A percentile compares a stretch with the other conserved stretches of the same genome.
These are phyloP conservation scores for Dactylellina parvicollis DNA, from an alignment of 2,329 filamentous ascomycete species.

Conservation along the genomic window DNA sequence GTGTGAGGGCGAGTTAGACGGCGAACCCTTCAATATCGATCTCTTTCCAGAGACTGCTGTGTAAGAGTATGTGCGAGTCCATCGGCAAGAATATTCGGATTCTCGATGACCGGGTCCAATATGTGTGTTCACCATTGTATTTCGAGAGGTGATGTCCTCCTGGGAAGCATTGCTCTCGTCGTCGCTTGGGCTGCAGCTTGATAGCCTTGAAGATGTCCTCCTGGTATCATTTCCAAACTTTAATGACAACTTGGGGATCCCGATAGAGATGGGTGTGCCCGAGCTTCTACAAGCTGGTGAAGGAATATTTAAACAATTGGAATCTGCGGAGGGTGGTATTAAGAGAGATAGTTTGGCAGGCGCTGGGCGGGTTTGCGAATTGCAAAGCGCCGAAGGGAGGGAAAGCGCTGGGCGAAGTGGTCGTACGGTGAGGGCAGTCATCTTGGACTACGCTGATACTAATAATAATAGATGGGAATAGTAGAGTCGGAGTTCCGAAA, in stretches of 20 bases:
- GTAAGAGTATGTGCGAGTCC: slow-evolving; percentile 51
- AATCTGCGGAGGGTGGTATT: slow-evolving; percentile 37
- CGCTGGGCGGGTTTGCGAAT: slow-evolving; percentile 33
- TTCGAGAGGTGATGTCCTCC: slow-evolving; percentile 50
- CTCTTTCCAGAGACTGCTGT: slow-evolving; percentile 41
- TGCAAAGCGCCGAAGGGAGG: slow-evolving; percentile 48
- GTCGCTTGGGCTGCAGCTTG: slow-evolving; percentile 48
- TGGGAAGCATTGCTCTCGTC: slow-evolving; percentile 42
- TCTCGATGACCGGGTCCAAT: slow-evolving; percentile 30
- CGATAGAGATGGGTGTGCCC: slow-evolving; percentile 36
- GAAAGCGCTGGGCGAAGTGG: slow-evolving; percentile 51
- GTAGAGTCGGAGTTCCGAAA: slow-evolving; percentile 14
- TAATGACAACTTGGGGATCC: slow-evolving; percentile 49
- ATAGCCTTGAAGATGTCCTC: slow-evolving; percentile 34
- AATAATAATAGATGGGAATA: slow-evolving; percentile 2
- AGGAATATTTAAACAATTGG: slow-evolving; percentile 19
- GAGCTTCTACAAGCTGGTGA: slow-evolving; percentile 47
- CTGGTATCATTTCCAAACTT: slow-evolving; percentile 45
- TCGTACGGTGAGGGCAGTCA: slow-evolving; percentile 52
- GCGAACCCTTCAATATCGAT: slow-evolving; percentile 53
- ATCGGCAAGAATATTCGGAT: slow-evolving; percentile 25
- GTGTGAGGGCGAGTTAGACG: slow-evolving; percentile 43
- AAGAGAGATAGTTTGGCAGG: slow-evolving; percentile 50
- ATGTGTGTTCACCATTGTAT: slow-evolving; percentile 47
- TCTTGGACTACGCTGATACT: slow-evolving; percentile 50